phyloP scores from a whole-genome alignment of 2,329 filamentous ascomycete genomes.

The Cercospora beticola region DNA sequence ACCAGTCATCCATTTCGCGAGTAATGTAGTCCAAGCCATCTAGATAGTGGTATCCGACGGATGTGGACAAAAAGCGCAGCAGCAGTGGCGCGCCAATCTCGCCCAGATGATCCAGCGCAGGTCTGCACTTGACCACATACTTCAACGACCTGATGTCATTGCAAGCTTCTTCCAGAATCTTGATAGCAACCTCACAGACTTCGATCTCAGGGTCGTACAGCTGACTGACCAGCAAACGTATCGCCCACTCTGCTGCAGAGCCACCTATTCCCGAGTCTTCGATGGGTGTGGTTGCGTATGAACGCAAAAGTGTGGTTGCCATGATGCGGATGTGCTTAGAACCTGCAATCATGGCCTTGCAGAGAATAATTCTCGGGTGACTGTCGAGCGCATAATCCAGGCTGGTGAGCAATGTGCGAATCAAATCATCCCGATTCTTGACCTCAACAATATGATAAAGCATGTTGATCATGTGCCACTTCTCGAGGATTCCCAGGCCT shows the following conservation, averaged over 20 bases:
- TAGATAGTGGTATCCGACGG: conserved; percentile 95
- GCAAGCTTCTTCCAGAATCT: conserved; percentile 95
- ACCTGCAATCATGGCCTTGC: conserved; percentile 87
- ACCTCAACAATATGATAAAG: conserved; percentile 97
- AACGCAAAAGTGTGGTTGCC: conserved; percentile 80
- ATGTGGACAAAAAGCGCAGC: conserved; percentile 89
- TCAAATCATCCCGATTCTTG: conserved; percentile 84
- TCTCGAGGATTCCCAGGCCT: conserved; percentile 84
- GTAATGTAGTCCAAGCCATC: conserved; percentile 98
- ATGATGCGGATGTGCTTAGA: conserved; percentile 90
- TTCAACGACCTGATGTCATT: conserved; percentile 88
- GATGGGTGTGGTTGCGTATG: conserved; percentile 70
- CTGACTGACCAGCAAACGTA: conserved; percentile 94
- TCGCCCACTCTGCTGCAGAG: conserved; percentile 88
- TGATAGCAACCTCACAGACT: conserved; percentile 93
- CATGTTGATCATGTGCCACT: conserved; percentile 99
- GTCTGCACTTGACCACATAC: conserved; percentile 94
- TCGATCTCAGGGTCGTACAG: conserved; percentile 96
- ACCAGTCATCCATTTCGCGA: conserved; percentile 99
- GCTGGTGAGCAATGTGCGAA: conserved; percentile 81
- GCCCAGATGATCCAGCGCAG: conserved; percentile 89
- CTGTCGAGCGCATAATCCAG: conserved; percentile 86
- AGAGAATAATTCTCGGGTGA: conserved; percentile 87
- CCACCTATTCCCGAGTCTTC: conserved; percentile 45
- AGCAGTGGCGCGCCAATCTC: conserved; percentile 94